Evolutionary conservation across 257 asterid genomes (phyloP).

Genomic region (Euphrasia confusa): DNA sequence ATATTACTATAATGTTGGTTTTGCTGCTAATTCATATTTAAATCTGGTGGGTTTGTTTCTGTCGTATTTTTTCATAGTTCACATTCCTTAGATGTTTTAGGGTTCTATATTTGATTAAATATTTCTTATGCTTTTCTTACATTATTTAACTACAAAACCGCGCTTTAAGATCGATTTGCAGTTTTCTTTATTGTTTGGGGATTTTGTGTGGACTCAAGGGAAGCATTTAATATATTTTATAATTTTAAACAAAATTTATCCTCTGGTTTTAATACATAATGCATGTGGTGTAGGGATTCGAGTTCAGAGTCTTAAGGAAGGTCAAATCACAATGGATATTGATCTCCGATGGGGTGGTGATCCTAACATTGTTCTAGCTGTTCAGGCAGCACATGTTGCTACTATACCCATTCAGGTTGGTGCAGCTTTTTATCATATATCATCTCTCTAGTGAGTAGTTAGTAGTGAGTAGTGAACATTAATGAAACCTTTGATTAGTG

Average conservation of each 20-base stretch:
- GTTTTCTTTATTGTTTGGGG: not conserved
- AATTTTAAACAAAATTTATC: not conserved
- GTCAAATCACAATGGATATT: conserved; percentile 94
- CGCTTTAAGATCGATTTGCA: not conserved
- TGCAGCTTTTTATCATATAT: conserved; percentile 15
- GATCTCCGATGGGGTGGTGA: conserved; percentile 99
- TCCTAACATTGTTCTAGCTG: conserved; percentile 84
- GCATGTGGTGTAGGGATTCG: conserved; percentile 72
- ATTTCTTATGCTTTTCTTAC: not conserved
- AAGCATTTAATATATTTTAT: not conserved
- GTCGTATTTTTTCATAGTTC: not conserved
- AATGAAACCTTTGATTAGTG: not conserved
- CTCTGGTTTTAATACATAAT: not conserved
- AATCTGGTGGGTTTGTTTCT: not conserved
- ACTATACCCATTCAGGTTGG: conserved; percentile 91
- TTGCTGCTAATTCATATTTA: too few relatives aligned
- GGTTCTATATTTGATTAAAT: not conserved
- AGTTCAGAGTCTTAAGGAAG: conserved; percentile 92
- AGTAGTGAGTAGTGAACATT: conserved; percentile 4
- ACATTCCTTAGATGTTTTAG: not conserved
- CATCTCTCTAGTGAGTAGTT: too few relatives aligned
- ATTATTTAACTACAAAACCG: not conserved
- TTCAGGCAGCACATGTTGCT: conserved; percentile 92
- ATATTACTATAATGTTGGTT: too few relatives aligned
- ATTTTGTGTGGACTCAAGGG: not conserved